Evolutionary conservation across 345 rosid genomes (phyloP), one percentile per base, ranked within the genome.

Genomic region (Combretum micranthum): DNA sequence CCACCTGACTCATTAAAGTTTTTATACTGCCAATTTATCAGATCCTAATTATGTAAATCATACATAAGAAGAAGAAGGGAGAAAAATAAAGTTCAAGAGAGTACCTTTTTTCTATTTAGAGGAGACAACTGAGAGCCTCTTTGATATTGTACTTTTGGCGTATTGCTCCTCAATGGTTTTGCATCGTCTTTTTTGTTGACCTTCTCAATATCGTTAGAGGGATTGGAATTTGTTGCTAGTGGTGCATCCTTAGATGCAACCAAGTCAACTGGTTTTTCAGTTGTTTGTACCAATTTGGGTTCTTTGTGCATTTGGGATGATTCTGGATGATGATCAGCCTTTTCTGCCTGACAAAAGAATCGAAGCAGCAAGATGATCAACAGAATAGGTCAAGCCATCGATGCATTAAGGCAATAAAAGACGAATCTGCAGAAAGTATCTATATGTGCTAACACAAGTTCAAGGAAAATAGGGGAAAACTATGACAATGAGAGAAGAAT

Each of bases 71-170:
- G 16, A 51, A 15, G 37, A 55, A 44, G 3, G n/a, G 43, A 12
- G 39, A 12, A 13, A 52, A 13, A 17, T 17, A 61, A 9, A 12
- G 42, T 42, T n/a, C 58, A 14, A 45, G 32, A 42, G 18, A 13
- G 23, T 75, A 84, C 87, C 80, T 74, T 69, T 46, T 61, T 68
- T 52, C 61, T 58, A 58, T 63, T 59, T 47, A 59, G 60, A 55
- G 67, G 73, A 49, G 78, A 72, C 43, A 13, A 64, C 10, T 20
- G 16, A 15, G 77, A 60, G 63, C 56, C 66, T 44, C 57, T 57
- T 51, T 60, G 47, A 13, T 18, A 64, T 56, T 60, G 71, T 64
- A 16, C 71, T 69, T 60, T 66, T 75, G 64, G 71, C 46, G 47
- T 25, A 25, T 44, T 49, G 17, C 53, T 56, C 44, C 64, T 50